Conservation (phyloP, 2,329 filamentous ascomycete species). For the Cladosporium sp. region DNA sequence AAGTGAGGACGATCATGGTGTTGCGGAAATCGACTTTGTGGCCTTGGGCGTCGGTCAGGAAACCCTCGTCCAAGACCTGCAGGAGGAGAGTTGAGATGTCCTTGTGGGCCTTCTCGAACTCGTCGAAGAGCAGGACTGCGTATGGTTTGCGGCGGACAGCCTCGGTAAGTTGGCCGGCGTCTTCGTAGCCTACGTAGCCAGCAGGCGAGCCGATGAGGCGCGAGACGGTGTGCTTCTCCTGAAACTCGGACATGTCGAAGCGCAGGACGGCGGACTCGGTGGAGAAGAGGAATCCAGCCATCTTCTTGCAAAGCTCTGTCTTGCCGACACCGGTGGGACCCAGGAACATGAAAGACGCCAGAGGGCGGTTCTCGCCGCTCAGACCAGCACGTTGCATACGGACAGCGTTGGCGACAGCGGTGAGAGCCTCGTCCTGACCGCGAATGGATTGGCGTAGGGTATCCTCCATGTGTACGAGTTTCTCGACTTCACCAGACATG, state of each 20-base stretch:
- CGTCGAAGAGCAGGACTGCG: conserved; percentile 90
- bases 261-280: conserved; percentile 87
- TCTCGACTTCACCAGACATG: conserved; percentile 90
- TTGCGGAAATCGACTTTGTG: conserved; percentile 97
- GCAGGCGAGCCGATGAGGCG: conserved; percentile 90
- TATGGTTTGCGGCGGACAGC: conserved; percentile 94
- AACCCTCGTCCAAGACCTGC: conserved; percentile 94
- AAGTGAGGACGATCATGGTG: conserved; percentile 94
- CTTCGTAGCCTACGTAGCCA: conserved; percentile 95
- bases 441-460: conserved; percentile 79
- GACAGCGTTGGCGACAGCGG: conserved; percentile 88
- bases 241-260: conserved; percentile 98
- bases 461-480: conserved; percentile 94
- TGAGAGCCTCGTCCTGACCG: conserved; percentile 91
- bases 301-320: conserved; percentile 95
- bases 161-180: conserved; percentile 93
- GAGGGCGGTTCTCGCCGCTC: conserved; percentile 84
- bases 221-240: conserved; percentile 95
- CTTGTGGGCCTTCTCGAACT: conserved; percentile 95
- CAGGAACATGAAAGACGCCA: conserved; percentile 96
- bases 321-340: conserved; percentile 96
- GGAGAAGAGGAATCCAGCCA: conserved; percentile 89
- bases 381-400: conserved; percentile 90
- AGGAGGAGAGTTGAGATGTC: conserved; percentile 91
- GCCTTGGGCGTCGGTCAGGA: conserved; percentile 91